Percentiles rank a stretch among this genome's conserved stretches.
phyloP scores from a whole-genome alignment of 495 filamentous ascomycete genomes.

The Echria macrotheca region DNA sequence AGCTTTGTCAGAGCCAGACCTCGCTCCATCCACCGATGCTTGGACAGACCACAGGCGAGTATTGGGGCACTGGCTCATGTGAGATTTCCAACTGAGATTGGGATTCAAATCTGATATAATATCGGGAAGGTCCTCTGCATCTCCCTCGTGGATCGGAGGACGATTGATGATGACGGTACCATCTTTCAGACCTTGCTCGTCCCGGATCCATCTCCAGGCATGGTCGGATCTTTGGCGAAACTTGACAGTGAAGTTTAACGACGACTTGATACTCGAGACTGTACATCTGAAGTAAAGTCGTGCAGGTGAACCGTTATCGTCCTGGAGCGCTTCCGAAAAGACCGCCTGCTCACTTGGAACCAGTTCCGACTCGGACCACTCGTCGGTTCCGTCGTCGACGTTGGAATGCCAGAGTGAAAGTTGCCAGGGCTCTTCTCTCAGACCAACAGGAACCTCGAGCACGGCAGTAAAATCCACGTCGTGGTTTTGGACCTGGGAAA shows the following conservation, averaged over 20 bases:
- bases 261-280: conserved; percentile 35
- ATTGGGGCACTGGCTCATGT: conserved; percentile 61
- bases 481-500: conserved; percentile 49
- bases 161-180: conserved; percentile 55
- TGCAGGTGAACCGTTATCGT: conserved; percentile 21
- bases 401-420: conserved; percentile 73
- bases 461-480: conserved; percentile 61
- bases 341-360: conserved; percentile 31
- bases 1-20: conserved; percentile 31
- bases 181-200: conserved; percentile 54
- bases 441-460: conserved; percentile 58
- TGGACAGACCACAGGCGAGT: conserved; percentile 68
- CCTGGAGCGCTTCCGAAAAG: conserved; percentile 35
- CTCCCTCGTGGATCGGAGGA: conserved; percentile 12
- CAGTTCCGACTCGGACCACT: conserved; percentile 48
- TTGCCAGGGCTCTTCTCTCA: conserved; percentile 59
- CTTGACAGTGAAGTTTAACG: conserved; percentile 68
- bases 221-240: conserved; percentile 52
- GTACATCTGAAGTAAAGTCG: conserved; percentile 40
- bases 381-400: conserved; percentile 15
- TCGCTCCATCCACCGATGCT: conserved; percentile 47
- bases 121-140: conserved; percentile 44
- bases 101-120: conserved; percentile 58
- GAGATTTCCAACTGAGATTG: conserved; percentile 49
- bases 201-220: conserved; percentile 72